Evolutionary conservation across 805 yeast genomes (phyloP), one percentile per base, ranked within the genome.

Genomic region (Naumovozyma baii): DNA sequence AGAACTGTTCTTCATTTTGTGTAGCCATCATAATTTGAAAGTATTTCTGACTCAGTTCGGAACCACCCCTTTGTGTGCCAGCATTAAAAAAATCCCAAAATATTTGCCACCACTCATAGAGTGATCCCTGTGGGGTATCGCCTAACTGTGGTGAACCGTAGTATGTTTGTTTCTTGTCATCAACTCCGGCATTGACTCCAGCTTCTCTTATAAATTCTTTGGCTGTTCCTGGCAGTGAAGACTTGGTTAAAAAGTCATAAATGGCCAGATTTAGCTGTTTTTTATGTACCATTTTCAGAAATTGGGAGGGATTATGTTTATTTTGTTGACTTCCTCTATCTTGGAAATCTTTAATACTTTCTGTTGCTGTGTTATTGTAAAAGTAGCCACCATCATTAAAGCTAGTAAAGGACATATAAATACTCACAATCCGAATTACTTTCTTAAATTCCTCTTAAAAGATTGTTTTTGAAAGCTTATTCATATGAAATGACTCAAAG

Each of bases 81-180:
- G 94, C 94, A 53, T 83, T 83, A 61, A 82, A 84, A 22, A 85
- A 79, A 57, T 87, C 96, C 95, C 96, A 87, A 57, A 87, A 88
- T 14, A 88, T 78, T 66, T 78, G 86, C 96, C 96, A 87, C 96
- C 96, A 87, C 58, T 87, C 96, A 52, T 75, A 78, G 25, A 87
- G 63, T 52, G 85, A 87, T 7, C 95, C 92, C 51, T 80, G 84
- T 0, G 94, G 92, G 2, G 92, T 80, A 54, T 85, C 94, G n/a
- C n/a, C n/a, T n/a, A n/a, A n/a, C n/a, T n/a, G n/a, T n/a, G n/a
- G n/a, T n/a, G n/a, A n/a, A n/a, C n/a, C n/a, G n/a, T n/a, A n/a
- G n/a, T n/a, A n/a, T n/a, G n/a, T n/a, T n/a, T n/a, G n/a, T n/a
- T n/a, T n/a, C n/a, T n/a, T n/a, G 10, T 22, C 26, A 22, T 7